Evolutionary conservation across 768 basidiomycete genomes (phyloP).

Genomic region (Infundibulicybe gibba): DNA sequence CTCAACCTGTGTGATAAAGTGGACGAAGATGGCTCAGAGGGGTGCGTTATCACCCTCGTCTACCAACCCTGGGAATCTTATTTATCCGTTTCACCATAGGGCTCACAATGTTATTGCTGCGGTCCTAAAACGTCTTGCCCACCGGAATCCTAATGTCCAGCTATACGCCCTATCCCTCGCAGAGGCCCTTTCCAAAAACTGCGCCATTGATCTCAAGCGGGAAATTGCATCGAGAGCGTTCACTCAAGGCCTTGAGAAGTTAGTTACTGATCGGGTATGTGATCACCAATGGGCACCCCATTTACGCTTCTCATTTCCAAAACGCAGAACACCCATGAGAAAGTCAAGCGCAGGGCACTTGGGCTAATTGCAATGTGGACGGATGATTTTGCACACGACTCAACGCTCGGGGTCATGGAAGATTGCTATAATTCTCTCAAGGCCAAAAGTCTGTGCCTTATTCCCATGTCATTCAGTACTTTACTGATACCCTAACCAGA

Average conservation of each 20-base stretch:
- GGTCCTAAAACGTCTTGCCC: slow-evolving; percentile 84
- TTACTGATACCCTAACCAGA: slow-evolving; percentile 32
- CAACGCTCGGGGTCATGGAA: slow-evolving; percentile 84
- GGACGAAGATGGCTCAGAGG: slow-evolving; percentile 78
- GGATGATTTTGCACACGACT: slow-evolving; percentile 75
- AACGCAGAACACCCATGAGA: slow-evolving; percentile 81
- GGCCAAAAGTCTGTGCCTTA: slow-evolving; percentile 64
- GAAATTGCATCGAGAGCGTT: slow-evolving; percentile 91
- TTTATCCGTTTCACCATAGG: slow-evolving; percentile 38
- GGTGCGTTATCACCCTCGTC: slow-evolving; percentile 45
- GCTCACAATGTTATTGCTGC: slow-evolving; percentile 84
- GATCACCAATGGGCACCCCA: neutral
- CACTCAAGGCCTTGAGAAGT: slow-evolving; percentile 82
- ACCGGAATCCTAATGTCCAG: slow-evolving; percentile 96
- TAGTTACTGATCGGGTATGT: slow-evolving; percentile 84
- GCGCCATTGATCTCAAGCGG: slow-evolving; percentile 71
- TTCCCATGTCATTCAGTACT: slow-evolving; percentile 5
- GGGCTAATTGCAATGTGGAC: slow-evolving; percentile 79
- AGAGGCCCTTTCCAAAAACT: slow-evolving; percentile 92
- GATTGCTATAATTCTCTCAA: slow-evolving; percentile 82
- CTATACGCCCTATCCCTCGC: slow-evolving; percentile 86
- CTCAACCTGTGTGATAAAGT: slow-evolving; percentile 97
- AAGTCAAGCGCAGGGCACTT: slow-evolving; percentile 77
- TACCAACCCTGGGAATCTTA: neutral
- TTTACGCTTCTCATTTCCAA: neutral